Percentiles rank a stretch among this genome's conserved stretches.
These are phyloP conservation scores for Brassica napus DNA, from an alignment of 345 rosid species.

Conservation along the genomic window DNA sequence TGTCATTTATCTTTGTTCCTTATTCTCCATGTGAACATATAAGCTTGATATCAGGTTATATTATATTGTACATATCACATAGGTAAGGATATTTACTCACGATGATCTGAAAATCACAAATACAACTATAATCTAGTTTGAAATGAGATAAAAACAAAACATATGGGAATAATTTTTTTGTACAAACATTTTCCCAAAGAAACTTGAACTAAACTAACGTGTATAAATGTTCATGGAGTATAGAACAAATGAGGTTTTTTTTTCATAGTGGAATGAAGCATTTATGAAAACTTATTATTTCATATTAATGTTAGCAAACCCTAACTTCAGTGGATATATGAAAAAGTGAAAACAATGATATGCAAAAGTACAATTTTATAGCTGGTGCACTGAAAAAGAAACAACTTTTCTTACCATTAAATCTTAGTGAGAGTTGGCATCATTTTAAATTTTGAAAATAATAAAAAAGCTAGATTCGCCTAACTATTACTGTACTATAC, in stretches of 20 bases:
- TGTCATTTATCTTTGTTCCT: constrained; percentile 30
- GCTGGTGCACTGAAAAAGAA: constrained; percentile 47
- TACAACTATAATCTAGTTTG: background rate
- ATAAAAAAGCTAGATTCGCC: constrained; percentile 27
- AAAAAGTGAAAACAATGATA: constrained; percentile 36
- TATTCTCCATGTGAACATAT: constrained; percentile 36
- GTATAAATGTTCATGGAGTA: background rate
- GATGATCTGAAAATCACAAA: constrained; percentile 11
- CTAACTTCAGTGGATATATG: constrained; percentile 20
- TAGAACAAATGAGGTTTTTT: background rate
- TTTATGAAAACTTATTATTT: background rate
- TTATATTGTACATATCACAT: constrained; percentile 28
- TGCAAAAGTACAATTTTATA: constrained; percentile 20
- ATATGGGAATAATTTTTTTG: background rate
- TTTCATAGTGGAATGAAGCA: background rate
- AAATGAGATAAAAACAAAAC: background rate
- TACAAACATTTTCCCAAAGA: background rate
- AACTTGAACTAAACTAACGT: background rate
- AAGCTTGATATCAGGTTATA: constrained; percentile 29
- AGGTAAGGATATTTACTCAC: background rate
- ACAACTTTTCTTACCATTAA: constrained; percentile 39
- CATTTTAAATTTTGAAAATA: constrained; percentile 37
- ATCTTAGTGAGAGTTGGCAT: constrained; percentile 19
- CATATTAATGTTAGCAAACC: background rate
- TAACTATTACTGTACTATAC: constrained; percentile 31